Base-by-base conservation (phyloP, 2,329 filamentous ascomycete genomes). In the Scopulariopsis brevicaulis region DNA sequence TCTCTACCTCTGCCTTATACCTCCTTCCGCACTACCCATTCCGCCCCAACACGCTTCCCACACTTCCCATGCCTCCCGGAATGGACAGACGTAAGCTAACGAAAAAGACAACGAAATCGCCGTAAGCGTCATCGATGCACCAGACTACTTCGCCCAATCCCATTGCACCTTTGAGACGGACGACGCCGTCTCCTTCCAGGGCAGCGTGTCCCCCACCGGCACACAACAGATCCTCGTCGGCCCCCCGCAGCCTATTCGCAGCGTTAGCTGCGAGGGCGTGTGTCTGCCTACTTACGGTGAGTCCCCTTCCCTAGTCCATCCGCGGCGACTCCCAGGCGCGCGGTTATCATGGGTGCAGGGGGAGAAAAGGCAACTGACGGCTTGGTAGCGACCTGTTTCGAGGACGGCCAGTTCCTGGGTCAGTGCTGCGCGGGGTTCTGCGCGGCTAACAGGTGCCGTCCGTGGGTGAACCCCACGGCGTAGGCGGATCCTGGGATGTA, bases 401-500 rank as follows among this genome's bases (percentile, higher is more conserved):
- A 60, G 46, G 63, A 71, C 10, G 71, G 69, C 2, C 70, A 73
- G 60, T 65, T 58, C 15, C 64, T 71, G 6, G 73, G 70, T 1
- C 63, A 66, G 32, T 77, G 75, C 68, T 77, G 74, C 64, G 71
- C 70, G 24, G 74, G 74, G 5, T 72, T 70, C 62, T 77, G 74
- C 58, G 71, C 72, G 2, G 74, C 70, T 4, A 69, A 67, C 34
- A 68, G 67, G 56, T 77, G 74, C 63, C 68, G 72, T 24, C 70
- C 74, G 3, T 77, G 55, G 55, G 55, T 57, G 15, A 57, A 53
- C 48, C 55, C 55, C 46, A 40, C 32, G 11, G 32, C 22, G 32
- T 57, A 57, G 52, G 32, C 11, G 28, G 24, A 15, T 7, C 24
- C 11, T 12, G 14, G n/a, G 46, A n/a, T 46, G 18, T 6, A 7